Evolutionary conservation across 441 rosid genomes (phyloP).

Genomic region (Croton setiger): DNA sequence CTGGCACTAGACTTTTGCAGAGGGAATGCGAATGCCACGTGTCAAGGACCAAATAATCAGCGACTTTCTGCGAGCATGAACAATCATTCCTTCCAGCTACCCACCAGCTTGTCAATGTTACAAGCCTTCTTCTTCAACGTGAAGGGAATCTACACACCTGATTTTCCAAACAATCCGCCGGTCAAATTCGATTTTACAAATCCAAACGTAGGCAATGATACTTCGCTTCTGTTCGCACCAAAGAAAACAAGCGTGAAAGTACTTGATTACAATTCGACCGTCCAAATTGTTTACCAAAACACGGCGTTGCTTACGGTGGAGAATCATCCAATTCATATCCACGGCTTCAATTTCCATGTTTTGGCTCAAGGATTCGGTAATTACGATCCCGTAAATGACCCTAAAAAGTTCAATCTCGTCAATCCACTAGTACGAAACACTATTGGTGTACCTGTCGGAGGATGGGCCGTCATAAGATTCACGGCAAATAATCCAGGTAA

Average conservation of each 20-base stretch:
- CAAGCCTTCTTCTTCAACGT: slow-evolving; percentile 56
- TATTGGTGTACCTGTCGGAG: slow-evolving; percentile 74
- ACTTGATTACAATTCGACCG: slow-evolving; percentile 61
- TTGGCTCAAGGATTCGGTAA: slow-evolving; percentile 91
- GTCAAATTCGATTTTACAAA: slow-evolving; percentile 59
- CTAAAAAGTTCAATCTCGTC: slow-evolving; percentile 48
- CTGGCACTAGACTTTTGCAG: slow-evolving; percentile 43
- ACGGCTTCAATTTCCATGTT: slow-evolving; percentile 73
- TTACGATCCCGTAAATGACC: slow-evolving; percentile 42
- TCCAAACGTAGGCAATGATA: slow-evolving; percentile 20
- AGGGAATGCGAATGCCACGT: slow-evolving; percentile 31
- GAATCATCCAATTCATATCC: slow-evolving; percentile 88
- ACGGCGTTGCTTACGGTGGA: slow-evolving; percentile 56
- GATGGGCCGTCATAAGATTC: slow-evolving; percentile 88
- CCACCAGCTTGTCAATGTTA: slow-evolving; percentile 47
- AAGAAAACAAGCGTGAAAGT: slow-evolving; percentile 58
- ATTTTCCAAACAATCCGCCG: slow-evolving; percentile 71
- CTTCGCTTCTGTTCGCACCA: slow-evolving; percentile 33
- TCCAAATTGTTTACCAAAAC: slow-evolving; percentile 71
- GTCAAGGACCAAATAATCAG: slow-evolving; percentile 32
- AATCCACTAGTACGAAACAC: slow-evolving; percentile 68
- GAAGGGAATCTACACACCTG: slow-evolving; percentile 51
- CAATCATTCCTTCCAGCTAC: slow-evolving; percentile 57
- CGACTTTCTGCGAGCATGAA: slow-evolving; percentile 71
- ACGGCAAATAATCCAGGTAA: slow-evolving; percentile 77